Evolutionary conservation across 1,139 yeast genomes (phyloP).

Genomic region (Scheffersomyces titani): DNA sequence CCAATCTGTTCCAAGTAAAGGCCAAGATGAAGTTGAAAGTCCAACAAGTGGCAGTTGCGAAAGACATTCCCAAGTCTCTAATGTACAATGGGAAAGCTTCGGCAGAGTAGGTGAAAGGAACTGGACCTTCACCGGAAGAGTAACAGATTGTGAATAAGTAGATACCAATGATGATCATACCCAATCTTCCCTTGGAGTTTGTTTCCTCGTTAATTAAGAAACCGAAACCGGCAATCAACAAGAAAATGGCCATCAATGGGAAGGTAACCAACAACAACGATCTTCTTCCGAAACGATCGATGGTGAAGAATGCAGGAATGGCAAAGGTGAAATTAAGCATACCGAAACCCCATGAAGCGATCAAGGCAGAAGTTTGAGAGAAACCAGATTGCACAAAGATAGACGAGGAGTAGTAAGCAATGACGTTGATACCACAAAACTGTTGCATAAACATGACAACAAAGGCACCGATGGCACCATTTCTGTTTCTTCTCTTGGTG

Average conservation of each 20-base stretch:
- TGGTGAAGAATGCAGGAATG: constrained; percentile 79
- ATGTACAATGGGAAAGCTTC: constrained; percentile 85
- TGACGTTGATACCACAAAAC: constrained; percentile 88
- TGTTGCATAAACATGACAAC: constrained; percentile 90
- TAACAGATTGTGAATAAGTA: constrained; percentile 74
- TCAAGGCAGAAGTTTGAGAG: constrained; percentile 58
- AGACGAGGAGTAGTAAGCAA: constrained; percentile 77
- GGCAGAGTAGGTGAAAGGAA: constrained; percentile 87
- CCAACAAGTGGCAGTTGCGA: constrained; percentile 86
- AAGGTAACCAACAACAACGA: constrained; percentile 68
- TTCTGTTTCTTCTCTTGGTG: constrained; percentile 75
- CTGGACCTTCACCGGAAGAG: constrained; percentile 89
- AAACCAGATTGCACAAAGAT: constrained; percentile 73
- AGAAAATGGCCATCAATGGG: constrained; percentile 70
- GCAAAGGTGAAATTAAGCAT: constrained; percentile 80
- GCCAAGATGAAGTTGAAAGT: constrained; percentile 81
- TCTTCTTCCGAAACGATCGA: constrained; percentile 79
- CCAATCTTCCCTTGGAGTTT: constrained; percentile 56
- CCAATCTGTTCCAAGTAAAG: constrained; percentile 78
- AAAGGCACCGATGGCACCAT: constrained; percentile 80
- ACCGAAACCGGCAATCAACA: constrained; percentile 74
- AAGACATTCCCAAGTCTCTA: constrained; percentile 83
- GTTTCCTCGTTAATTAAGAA: constrained; percentile 58
- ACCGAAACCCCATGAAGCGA: constrained; percentile 89
- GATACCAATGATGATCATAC: constrained; percentile 68